phyloP scores from a whole-genome alignment of 2,329 filamentous ascomycete species.

The Apiospora pterosperma region DNA sequence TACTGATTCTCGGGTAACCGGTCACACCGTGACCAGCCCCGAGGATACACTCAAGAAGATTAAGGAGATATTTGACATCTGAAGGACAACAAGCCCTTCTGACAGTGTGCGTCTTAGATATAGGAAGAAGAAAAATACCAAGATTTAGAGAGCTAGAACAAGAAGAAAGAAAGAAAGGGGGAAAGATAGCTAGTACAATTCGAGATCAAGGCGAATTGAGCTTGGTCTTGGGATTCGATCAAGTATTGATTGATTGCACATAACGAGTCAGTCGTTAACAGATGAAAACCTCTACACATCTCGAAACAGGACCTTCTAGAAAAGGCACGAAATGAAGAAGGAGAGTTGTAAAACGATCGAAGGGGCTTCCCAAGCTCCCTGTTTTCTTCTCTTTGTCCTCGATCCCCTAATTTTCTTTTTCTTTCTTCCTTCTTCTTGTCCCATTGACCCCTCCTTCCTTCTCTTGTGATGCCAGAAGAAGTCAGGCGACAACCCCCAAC shows the following conservation, averaged over 20 bases:
- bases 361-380: not conserved
- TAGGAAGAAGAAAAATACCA: not conserved
- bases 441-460: not conserved
- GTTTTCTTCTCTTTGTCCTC: not conserved
- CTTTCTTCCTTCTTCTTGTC: not conserved
- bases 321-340: not conserved
- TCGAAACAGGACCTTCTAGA: not conserved
- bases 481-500: too few species aligned
- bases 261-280: not conserved
- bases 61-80: constrained; percentile 76
- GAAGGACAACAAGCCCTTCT: constrained; percentile 10
- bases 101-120: too few species aligned
- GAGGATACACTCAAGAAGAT: constrained; percentile 78
- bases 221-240: not conserved
- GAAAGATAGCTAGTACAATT: not conserved
- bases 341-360: not conserved
- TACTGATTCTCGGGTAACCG: constrained; percentile 73
- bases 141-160: not conserved
- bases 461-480: too few species aligned
- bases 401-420: not conserved
- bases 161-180: not conserved
- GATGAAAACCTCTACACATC: not conserved
- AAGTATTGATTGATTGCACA: not conserved
- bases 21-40: constrained; percentile 78
- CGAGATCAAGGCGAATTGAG: not conserved